Evolutionary conservation across 176 grass and related monocot species (phyloP), one percentile per base, ranked within the genome.

Genomic region (Ensete ventricosum): DNA sequence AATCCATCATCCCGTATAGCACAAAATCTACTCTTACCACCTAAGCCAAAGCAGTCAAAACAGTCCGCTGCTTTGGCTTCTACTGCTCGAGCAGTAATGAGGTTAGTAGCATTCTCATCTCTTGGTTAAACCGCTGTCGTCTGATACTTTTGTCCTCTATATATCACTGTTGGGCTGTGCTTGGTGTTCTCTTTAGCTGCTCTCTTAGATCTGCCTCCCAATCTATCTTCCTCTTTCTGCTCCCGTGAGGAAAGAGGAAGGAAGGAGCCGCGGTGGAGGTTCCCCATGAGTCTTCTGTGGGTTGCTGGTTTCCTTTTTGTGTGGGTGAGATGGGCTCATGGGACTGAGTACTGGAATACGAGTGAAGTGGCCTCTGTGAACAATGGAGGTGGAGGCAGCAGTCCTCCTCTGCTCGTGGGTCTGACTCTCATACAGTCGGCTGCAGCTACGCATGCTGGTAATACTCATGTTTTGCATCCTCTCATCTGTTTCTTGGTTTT

Each of bases 381-480:
- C 19, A 67, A 75, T 72, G 72, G 57, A 68, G 66, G 73, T 73
- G 77, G 76, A 19, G 83, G 81, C 50, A 63, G 79, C 70, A 88
- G 84, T 13, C 23, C 23, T 54, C 85, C 85, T 71, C 83, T 90
- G 67, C 86, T 86, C 67, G 93, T 97, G 58, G 87, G 74, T 50
- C 77, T 93, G 19, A 93, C 90, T 0, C 85, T 97, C 71, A 88
- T 97, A 78, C 90, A 88, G 73, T 88, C 77, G 11, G 93, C 93
- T 27, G 83, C 77, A 9, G 85, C 90, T 5, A 90, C 88, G 81
- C 90, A 90, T 34, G 93, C 90, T 53, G 81, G 90, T 97, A 78
- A 79, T 17, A 21, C 1, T 53, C 78, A 3, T 34, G 6, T 48
- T 34, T 34, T 23, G 2, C 78, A 50, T 1, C 14, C 11, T 57